Base-by-base conservation (phyloP, 2,329 filamentous ascomycete species). In the Colletotrichum sp. region DNA sequence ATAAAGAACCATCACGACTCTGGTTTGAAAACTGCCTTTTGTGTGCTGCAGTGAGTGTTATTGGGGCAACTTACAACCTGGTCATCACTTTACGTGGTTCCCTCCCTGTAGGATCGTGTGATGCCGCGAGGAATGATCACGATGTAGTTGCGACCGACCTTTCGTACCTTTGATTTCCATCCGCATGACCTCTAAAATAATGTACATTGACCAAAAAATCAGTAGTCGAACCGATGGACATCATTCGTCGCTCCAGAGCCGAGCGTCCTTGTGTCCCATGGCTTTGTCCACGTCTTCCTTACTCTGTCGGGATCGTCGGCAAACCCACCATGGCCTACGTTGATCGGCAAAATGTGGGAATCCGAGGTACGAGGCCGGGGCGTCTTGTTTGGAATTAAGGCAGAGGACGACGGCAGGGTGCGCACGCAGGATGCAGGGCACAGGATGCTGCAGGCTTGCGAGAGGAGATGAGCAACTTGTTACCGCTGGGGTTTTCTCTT, bases 1-100 rank as follows among this genome's bases (percentile, higher is more conserved):
- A 77, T 67, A 75, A 27, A 77, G 34, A 27, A 77, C 44, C 61
- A 63, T 77, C 57, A 67, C 72, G 67, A 71, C 75, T 75, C 67
- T 71, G 57, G 16, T 64, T 22, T 55, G 39, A 16, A 34, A 25
- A 9, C 12, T 16, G 19, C 15, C 15, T 6, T 16, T 3, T 27
- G 16, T 55, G 27, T 29, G 29, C 19, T 19, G 34, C 19, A 27
- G 16, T 55, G 29, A 36, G 62, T 25, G 22, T 36, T 29, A 27
- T 25, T 49, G 6, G 8, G 44, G 44, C 44, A 52, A 52, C 8
- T 3, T 52, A 52, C 44, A 52, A 52, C 22, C n/a, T 52, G n/a
- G n/a, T 52, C 44, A 22, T 22, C 44, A 52, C n/a, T 55, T 6
- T 19, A 25, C 5, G 25, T 22, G 44, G n/a, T 52, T 49, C 19